Base-by-base conservation (phyloP, 1,284 basidiomycete species). In the Laetiporus sulphureus region DNA sequence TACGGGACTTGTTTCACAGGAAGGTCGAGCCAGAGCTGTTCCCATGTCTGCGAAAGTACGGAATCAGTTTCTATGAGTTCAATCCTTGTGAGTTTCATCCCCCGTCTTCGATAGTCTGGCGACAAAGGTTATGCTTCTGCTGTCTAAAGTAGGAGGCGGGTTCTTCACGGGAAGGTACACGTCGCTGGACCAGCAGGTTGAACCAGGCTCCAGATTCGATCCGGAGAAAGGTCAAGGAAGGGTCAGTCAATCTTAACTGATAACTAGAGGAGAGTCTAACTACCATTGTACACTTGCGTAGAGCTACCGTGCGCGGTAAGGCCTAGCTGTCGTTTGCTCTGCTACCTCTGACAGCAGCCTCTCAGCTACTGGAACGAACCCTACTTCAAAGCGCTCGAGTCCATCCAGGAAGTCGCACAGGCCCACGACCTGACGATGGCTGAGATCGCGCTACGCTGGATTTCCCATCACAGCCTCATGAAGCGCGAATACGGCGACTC, bases 21-120 rank as follows among this genome's bases (percentile, higher is more conserved):
- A 57, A 57, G 21, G 72, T 74, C 31, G 79, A 81, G 53, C 69
- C 73, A 0, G 79, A 81, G 49, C 64, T 82, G n/a, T 67, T 82
- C 55, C 76, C 76, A 5, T 79, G 77, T 55, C 65, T 83, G 32
- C 65, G 79, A 27, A 77, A 79, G 51, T 79, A 69, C 49, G 75
- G 76, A 3, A 75, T 80, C 49, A 68, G 67, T 33, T 80, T 81
- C 61, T 77, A 75, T 49, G 75, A 71, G 42, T 79, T 69, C 53
- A 79, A 76, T 49, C 73, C 77, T 11, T 57, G 62, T 60, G 38
- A 53, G 30, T 22, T 3, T 16, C 19, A 39, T 19, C 19, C n/a
- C n/a, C 10, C 8, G 11, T 3, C 10, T 13, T 4, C 25, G n/a
- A 18, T 6, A 13, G 18, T 6, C 20, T 24, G 12, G 21, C 49